These are phyloP conservation scores for Aspergillus cavernicola DNA, from an alignment of 495 filamentous ascomycete genomes.

Conservation along the genomic window DNA sequence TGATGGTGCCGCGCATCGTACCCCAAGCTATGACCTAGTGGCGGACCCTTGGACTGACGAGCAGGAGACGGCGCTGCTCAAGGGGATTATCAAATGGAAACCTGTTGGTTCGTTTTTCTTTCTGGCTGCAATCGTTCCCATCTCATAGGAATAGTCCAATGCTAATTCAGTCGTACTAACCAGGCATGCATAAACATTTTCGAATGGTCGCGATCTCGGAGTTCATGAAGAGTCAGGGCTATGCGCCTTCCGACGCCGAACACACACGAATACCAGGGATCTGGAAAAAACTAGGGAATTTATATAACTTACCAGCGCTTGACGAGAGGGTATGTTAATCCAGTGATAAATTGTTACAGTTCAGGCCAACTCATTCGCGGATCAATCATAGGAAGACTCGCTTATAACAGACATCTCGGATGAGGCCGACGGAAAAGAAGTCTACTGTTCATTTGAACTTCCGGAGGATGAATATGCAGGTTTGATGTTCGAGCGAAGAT, in stretches of 20 bases:
- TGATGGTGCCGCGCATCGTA: conserved; percentile 30
- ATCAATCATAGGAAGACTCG: conserved; percentile 41
- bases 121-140: background rate
- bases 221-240: conserved; percentile 81
- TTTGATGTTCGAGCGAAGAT: conserved; percentile 63
- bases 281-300: conserved; percentile 77
- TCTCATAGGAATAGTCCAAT: background rate
- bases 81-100: conserved; percentile 87
- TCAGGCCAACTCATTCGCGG: background rate
- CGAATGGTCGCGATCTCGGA: conserved; percentile 87
- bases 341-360: background rate
- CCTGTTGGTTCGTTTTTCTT: conserved; percentile 67
- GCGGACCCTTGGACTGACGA: conserved; percentile 91
- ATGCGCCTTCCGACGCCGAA: conserved; percentile 57
- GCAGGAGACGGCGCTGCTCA: conserved; percentile 87
- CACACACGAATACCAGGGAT: conserved; percentile 89
- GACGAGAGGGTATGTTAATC: conserved; percentile 67
- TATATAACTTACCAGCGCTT: conserved; percentile 85
- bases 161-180: conserved; percentile 4
- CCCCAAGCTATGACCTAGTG: conserved; percentile 41
- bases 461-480: conserved; percentile 74
- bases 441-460: conserved; percentile 69
- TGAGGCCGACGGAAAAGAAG: conserved; percentile 54
- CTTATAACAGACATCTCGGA: conserved; percentile 56
- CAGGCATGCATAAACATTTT: conserved; percentile 97